Base-by-base conservation (phyloP, 2,329 filamentous ascomycete species). In the Hymenoscyphus albidus region DNA sequence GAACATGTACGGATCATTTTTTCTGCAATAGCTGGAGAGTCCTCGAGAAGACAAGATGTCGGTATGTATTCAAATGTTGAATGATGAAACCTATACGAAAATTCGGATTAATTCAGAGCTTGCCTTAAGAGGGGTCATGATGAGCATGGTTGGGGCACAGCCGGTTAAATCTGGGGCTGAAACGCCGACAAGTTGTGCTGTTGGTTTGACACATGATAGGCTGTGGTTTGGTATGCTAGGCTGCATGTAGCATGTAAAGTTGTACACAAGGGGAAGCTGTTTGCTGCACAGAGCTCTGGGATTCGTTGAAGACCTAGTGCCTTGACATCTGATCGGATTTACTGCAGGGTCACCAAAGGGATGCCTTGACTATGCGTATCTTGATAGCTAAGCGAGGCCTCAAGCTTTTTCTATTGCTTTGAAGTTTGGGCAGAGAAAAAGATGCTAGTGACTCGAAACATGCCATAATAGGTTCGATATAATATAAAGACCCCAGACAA, bases 1-100 rank as follows among this genome's bases (percentile, higher is more conserved):
- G 71, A 71, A 54, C 65, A 68, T 58, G 67, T 65, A 7, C 71
- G 67, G 57, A 65, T 62, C 67, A 70, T 66, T 22, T 62, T 61
- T 42, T 35, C 10, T 18, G 16, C 59, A 14, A 22, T 51, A 51
- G 44, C 18, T 10, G 9, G 35, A 51, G 22, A 51, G 12, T 51
- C 18, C n/a, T 22, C 18, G 42, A 48, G 35, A 27, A 40, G 2
- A 44, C 27, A 27, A 27, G n/a, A 27, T 57, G 14, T 22, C 13
- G 58, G 48, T 27, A 32, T 48, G 38, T 58, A 51, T 51, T 51
- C 18, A 51, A 51, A 18, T 22, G 22, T 22, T 51, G n/a, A 18
- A 51, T 9, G n/a, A 22, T 51, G n/a, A 27, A 51, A 22, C 44
- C 44, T n/a, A 51, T 27, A 18, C 44, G 44, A 51, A 22, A 51